These are phyloP conservation scores for Globisporangium nagaii DNA, from an alignment of 352 stramenopile species.

Conservation along the genomic window DNA sequence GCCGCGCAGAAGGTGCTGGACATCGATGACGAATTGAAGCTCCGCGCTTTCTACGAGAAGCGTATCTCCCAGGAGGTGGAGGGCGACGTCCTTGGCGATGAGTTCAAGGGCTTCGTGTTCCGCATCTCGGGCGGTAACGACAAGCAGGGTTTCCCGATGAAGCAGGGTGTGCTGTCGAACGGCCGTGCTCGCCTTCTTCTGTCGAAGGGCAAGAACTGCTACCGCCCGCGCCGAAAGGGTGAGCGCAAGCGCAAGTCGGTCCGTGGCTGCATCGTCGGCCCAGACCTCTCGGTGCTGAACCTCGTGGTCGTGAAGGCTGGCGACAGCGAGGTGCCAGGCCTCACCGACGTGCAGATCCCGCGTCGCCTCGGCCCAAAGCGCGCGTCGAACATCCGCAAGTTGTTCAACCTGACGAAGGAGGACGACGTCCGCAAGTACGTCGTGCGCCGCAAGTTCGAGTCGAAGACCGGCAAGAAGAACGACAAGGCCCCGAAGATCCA, in stretches of 20 bases:
- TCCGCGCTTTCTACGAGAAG: constrained; percentile 99
- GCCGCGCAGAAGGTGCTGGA: constrained; percentile 99
- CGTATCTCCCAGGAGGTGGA: constrained; percentile 99
- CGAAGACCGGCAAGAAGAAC: constrained; percentile 98
- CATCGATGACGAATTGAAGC: constrained; percentile 99
- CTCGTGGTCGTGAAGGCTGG: constrained; percentile 98
- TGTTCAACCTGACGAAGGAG: constrained; percentile 99
- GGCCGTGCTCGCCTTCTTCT: constrained; percentile 98
- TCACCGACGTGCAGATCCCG: constrained; percentile 96
- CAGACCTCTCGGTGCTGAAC: constrained; percentile 99
- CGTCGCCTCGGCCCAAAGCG: constrained; percentile 99
- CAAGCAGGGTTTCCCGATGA: constrained; percentile 99
- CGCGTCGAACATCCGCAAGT: constrained; percentile 99
- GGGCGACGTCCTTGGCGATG: constrained; percentile 96
- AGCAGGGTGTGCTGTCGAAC: constrained; percentile 99
- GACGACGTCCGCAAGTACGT: constrained; percentile 99
- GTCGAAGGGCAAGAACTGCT: constrained; percentile 97
- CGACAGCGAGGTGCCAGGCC: constrained; percentile 93
- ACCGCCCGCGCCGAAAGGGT: constrained; percentile 91
- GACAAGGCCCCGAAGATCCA: constrained; percentile 99
- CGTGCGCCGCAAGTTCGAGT: constrained; percentile 97
- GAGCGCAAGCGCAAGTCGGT: constrained; percentile 99
- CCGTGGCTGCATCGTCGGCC: constrained; percentile 98
- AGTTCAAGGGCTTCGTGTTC: constrained; percentile 99
- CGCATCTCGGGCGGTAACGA: constrained; percentile 99